phyloP scores from a whole-genome alignment of 306 rosid species.

The Vigna mungo region DNA sequence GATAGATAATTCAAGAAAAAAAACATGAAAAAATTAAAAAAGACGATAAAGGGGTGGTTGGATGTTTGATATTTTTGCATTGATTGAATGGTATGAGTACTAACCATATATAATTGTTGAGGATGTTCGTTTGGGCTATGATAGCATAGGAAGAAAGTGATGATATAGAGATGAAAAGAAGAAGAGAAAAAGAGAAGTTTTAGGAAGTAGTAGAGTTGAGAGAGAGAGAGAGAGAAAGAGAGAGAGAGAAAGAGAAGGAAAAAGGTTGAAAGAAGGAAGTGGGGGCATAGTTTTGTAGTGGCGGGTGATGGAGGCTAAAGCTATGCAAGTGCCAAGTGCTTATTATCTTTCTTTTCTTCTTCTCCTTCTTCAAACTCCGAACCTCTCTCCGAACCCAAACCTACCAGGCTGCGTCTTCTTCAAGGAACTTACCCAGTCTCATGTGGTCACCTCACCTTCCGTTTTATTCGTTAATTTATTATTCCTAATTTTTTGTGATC shows the following conservation, averaged over 20 bases:
- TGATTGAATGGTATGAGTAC: constrained; percentile 11
- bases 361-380: constrained; percentile 51
- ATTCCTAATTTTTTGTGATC: background rate
- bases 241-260: background rate
- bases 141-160: constrained; percentile 15
- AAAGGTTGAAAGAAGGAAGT: constrained; percentile 37
- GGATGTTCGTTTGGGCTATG: background rate
- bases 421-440: constrained; percentile 46
- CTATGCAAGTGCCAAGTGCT: constrained; percentile 38
- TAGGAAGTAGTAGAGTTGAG: constrained; percentile 5
- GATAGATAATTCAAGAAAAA: background rate
- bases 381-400: constrained; percentile 56
- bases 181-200: constrained; percentile 42
- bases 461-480: constrained; percentile 15
- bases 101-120: constrained; percentile 52
- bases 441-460: constrained; percentile 36
- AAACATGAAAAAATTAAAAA: background rate
- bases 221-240: background rate
- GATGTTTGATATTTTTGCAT: constrained; percentile 34
- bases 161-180: constrained; percentile 29
- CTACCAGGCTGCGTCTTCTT: constrained; percentile 47
- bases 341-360: constrained; percentile 27
- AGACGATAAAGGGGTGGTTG: constrained; percentile 15
- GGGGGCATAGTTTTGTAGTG: constrained; percentile 55
- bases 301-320: constrained; percentile 56